phyloP scores from a whole-genome alignment of 1,284 basidiomycete species.

The Microbotryum scabiosae region DNA sequence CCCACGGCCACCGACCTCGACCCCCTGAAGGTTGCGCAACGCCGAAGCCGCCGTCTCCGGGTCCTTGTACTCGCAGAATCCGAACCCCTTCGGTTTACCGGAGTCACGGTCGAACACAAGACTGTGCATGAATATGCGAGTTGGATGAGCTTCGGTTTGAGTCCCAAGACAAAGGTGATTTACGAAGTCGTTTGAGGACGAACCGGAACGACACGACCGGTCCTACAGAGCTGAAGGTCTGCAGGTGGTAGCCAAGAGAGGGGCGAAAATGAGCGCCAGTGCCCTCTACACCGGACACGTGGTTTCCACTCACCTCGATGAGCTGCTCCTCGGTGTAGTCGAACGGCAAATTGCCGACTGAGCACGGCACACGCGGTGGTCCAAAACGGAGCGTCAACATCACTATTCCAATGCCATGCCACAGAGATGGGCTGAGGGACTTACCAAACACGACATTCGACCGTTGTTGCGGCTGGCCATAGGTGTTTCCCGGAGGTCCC shows the following conservation, averaged over 20 bases:
- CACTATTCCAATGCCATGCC: neutral
- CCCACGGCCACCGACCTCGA: constrained; percentile 68
- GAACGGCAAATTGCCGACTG: constrained; percentile 31
- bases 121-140: constrained; percentile 43
- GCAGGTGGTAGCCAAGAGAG: constrained; percentile 3
- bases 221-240: constrained; percentile 69
- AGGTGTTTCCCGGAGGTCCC: neutral
- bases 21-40: constrained; percentile 74
- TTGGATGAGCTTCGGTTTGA: neutral
- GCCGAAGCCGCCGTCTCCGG: constrained; percentile 82
- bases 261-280: neutral
- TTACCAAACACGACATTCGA: constrained; percentile 4
- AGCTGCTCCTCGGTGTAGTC: constrained; percentile 31
- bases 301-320: constrained; percentile 8
- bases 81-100: constrained; percentile 92
- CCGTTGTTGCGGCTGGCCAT: neutral
- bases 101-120: constrained; percentile 93
- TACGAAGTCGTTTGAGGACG: constrained; percentile 7
- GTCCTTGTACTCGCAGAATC: constrained; percentile 46
- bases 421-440: neutral
- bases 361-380: neutral
- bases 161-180: neutral
- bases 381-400: neutral
- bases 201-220: constrained; percentile 80
- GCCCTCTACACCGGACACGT: neutral